Evolutionary conservation across 352 stramenopile species (phyloP), one percentile per base, ranked within the genome.

Genomic region (Peronospora tabacina): DNA sequence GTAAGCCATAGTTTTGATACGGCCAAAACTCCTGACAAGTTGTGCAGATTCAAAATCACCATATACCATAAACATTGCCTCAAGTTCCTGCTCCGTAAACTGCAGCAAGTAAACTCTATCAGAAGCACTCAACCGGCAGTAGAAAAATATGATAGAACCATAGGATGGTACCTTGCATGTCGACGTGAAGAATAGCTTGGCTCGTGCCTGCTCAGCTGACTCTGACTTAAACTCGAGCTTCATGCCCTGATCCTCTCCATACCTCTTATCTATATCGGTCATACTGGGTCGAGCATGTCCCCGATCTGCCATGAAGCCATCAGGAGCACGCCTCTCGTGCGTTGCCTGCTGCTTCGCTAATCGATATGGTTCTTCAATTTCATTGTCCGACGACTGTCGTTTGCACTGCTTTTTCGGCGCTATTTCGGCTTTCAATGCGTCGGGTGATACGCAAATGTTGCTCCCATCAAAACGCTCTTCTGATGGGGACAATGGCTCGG

Each of bases 1-100:
- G 34, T 93, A 93, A 10, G 82, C 82, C 82, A 93, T 93, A 1
- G 82, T 91, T 60, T 86, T 86, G n/a, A 91, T 43, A 17, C 75
- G 70, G 2, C 82, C 82, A 60, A 90, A 90, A 50, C 68, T 88
- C 49, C 77, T 81, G 17, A 85, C 72, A 8, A 84, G 50, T 28
- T 88, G 52, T 35, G 83, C 79, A 16, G 49, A 61, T 29, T 90
- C 75, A 39, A 93, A 82, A 54, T 89, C 65, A 2, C 80, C 72
- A 32, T 93, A 93, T 3, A 85, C 75, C 0, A 58, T 63, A 60
- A 93, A 93, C 72, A 93, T 90, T 1, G 82, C 80, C 20, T 89
- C 66, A 0, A 93, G 39, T 17, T 90, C 82, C 48, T 93, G 82
- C 22, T 66, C 46, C 5, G 80, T 91, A 32, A 89, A 91, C 77